Evolutionary conservation across 2,329 filamentous ascomycete genomes (phyloP).

Genomic region (Sclerotinia borealis): DNA sequence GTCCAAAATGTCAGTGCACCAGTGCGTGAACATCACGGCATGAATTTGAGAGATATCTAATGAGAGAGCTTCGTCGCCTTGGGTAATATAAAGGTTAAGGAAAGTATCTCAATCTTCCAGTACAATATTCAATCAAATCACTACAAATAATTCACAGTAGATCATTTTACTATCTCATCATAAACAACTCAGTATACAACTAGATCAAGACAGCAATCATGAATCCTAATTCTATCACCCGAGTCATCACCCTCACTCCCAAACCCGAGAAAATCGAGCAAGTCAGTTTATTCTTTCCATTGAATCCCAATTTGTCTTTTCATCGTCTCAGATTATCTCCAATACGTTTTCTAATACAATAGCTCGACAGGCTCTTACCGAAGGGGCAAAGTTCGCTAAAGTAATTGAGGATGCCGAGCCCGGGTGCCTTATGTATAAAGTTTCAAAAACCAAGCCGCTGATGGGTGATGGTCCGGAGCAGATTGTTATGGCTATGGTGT

Average conservation of each 20-base stretch:
- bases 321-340: neutral
- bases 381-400: neutral
- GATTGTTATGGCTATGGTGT: slow-evolving; percentile 2
- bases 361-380: neutral
- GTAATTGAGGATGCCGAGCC: neutral
- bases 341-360: neutral
- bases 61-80: neutral
- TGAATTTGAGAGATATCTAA: neutral
- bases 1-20: neutral
- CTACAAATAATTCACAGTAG: neutral
- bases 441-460: neutral
- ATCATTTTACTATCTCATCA: neutral
- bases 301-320: neutral
- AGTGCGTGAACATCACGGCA: neutral
- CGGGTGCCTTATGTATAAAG: neutral
- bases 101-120: neutral
- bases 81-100: neutral
- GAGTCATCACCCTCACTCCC: slow-evolving; percentile 1
- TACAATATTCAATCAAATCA: neutral
- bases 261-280: neutral
- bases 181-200: neutral
- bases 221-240: neutral
- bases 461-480: slow-evolving; percentile 1
- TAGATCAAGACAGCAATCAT: neutral
- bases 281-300: neutral